Evolutionary conservation across 2,329 filamentous ascomycete species (phyloP).

Genomic region (Zalaria sp.): DNA sequence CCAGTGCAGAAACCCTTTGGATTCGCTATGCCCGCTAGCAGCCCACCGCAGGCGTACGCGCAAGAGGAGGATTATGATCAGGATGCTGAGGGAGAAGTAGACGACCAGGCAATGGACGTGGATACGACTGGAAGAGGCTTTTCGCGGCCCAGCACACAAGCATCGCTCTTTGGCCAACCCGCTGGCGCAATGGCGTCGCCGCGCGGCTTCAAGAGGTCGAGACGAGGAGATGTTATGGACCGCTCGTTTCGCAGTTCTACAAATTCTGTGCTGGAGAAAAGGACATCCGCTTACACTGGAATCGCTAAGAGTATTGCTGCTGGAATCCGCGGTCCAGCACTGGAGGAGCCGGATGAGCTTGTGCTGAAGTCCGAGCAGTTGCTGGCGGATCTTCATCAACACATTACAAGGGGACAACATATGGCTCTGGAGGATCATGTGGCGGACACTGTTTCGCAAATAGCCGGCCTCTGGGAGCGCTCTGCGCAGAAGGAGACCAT

Average conservation of each 20-base stretch:
- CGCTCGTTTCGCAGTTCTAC: slow-evolving; percentile 5
- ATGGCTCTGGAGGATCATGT: slow-evolving; percentile 15
- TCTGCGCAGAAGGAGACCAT: slow-evolving; percentile 13
- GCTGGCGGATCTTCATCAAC: slow-evolving; percentile 30
- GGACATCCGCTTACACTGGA: slow-evolving; percentile 50
- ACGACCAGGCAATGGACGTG: neutral
- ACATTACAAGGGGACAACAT: slow-evolving; percentile 17
- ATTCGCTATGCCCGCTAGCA: slow-evolving; percentile 23
- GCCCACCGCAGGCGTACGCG: slow-evolving; percentile 15
- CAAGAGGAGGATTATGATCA: slow-evolving; percentile 10
- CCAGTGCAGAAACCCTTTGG: slow-evolving; percentile 10
- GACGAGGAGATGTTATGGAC: slow-evolving; percentile 17
- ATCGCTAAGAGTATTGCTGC: slow-evolving; percentile 58
- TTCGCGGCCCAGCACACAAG: too few species aligned
- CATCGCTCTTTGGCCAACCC: too few species aligned
- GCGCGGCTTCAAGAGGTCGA: slow-evolving; percentile 23
- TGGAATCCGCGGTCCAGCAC: slow-evolving; percentile 37
- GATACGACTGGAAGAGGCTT: neutral
- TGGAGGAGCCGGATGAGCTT: slow-evolving; percentile 57
- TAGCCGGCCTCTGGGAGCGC: slow-evolving; percentile 15
- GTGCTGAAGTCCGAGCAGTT: slow-evolving; percentile 64
- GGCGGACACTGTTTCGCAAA: slow-evolving; percentile 13
- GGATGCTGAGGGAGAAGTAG: slow-evolving; percentile 20
- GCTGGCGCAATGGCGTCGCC: slow-evolving; percentile 9
- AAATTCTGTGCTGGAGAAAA: slow-evolving; percentile 21